These are phyloP conservation scores for Microcos paniculata DNA, from an alignment of 345 rosid genomes.

Conservation along the genomic window DNA sequence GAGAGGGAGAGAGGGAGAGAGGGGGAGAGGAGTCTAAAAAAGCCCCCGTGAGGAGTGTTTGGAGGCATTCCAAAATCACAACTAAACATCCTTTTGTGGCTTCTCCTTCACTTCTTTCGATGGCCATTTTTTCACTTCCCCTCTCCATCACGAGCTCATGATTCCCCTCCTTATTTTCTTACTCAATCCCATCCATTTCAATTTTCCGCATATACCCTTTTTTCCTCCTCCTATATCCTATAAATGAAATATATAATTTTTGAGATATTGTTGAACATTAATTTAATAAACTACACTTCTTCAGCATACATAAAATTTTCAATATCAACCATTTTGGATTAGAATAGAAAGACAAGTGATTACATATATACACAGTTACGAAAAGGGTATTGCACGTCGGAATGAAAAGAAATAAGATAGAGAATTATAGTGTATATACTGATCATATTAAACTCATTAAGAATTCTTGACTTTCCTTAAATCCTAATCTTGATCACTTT, in stretches of 20 bases:
- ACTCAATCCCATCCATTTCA: background rate
- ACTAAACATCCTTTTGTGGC: slow-evolving; percentile 34
- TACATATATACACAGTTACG: too few relatives aligned
- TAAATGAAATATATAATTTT: too few relatives aligned
- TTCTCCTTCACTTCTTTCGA: slow-evolving; percentile 49
- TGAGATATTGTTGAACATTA: too few relatives aligned
- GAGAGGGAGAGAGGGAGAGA: slow-evolving; percentile 14
- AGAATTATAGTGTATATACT: background rate
- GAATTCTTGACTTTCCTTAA: background rate
- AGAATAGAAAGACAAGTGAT: too few relatives aligned
- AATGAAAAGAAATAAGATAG: background rate
- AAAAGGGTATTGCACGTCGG: background rate
- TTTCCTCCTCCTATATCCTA: too few relatives aligned
- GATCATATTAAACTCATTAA: background rate
- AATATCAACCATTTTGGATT: too few relatives aligned
- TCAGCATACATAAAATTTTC: too few relatives aligned
- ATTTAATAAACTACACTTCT: too few relatives aligned
- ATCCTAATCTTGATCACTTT: too few relatives aligned
- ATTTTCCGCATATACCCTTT: slow-evolving; percentile 18
- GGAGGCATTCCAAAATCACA: slow-evolving; percentile 49
- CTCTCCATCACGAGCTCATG: slow-evolving; percentile 50
- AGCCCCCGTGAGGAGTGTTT: slow-evolving; percentile 61
- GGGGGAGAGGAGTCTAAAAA: background rate
- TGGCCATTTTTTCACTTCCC: slow-evolving; percentile 19
- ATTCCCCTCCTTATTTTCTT: slow-evolving; percentile 21